Evolutionary conservation across 2,329 filamentous ascomycete genomes (phyloP), one percentile per base, ranked within the genome.

Genomic region (Coniochaeta sp.): DNA sequence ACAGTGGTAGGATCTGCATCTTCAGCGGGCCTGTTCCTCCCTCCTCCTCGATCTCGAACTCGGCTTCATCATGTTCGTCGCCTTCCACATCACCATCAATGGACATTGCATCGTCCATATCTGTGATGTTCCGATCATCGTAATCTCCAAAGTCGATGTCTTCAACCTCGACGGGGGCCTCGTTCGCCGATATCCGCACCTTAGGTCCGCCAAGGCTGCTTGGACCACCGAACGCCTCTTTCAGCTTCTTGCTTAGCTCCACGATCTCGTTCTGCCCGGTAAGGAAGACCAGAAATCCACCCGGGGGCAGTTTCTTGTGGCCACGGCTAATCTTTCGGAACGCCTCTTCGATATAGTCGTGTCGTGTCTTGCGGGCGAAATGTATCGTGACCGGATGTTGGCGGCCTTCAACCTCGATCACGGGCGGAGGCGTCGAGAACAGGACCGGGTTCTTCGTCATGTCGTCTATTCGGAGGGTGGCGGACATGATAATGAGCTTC

Each of bases 401-500:
- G 44, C 95, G 86, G 10, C 96, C 96, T 72, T 98, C 93, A 0
- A 93, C 89, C 71, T 96, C 86, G 1, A 99, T 81, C 1, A 98
- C 83, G 0, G 93, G 93, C 0, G 95, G 95, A 2, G 90, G 82
- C 0, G 78, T 81, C 4, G 87, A 79, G 73, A 99, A 99, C 0
- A 99, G 79, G 17, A 82, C 87, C 9, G 84, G 77, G 69, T 99
- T 98, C 69, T 91, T 84, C 0, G 91, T 91, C 66, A 99, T 90
- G 69, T 98, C 93, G 14, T 91, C 90, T 54, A 98, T 90, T 61
- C 92, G 83, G 36, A 99, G 79, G 2, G 95, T 99, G 50, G 95
- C 95, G 62, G 93, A 98, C 96, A 99, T 99, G 75, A 99, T 96
- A 62, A 99, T 85, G 9, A 99, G 81, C 74, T 98, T 99, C 58